A percentile compares a stretch with the other conserved stretches of the same genome.
Conservation (phyloP, 352 stramenopile species). For the Aphanomyces euteiches region DNA sequence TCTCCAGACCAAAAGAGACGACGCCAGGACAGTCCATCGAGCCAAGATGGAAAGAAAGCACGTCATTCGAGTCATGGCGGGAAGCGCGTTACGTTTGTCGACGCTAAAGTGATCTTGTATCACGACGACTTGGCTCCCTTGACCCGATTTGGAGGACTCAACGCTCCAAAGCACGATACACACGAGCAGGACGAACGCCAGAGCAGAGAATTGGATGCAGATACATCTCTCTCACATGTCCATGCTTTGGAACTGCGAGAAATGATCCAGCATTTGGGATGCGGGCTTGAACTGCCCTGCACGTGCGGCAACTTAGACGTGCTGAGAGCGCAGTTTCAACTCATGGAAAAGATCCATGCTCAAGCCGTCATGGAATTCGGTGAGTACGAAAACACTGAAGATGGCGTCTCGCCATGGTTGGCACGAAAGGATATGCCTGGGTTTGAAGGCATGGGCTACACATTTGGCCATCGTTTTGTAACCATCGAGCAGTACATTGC, state of each 20-base stretch:
- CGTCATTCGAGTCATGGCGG: not conserved
- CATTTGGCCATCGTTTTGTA: constrained; percentile 27
- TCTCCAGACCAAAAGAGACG: too few species aligned
- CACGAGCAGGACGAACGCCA: constrained; percentile 8
- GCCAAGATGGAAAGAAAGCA: not conserved
- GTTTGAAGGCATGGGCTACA: constrained; percentile 23
- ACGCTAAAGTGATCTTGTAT: constrained; percentile 12
- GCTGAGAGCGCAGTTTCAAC: constrained; percentile 4
- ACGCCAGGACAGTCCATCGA: not conserved
- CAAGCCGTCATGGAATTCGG: constrained; percentile 28
- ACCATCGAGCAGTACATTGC: constrained; percentile 27
- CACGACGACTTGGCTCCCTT: constrained; percentile 16
- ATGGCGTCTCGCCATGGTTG: not conserved
- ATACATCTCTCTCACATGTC: not conserved
- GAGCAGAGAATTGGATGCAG: not conserved
- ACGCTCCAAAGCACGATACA: not conserved
- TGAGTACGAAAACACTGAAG: not conserved
- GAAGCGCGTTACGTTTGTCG: constrained; percentile 17
- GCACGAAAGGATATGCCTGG: constrained; percentile 20
- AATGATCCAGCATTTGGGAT: constrained; percentile 15
- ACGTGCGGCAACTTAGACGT: constrained; percentile 4
- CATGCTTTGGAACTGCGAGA: constrained; percentile 19
- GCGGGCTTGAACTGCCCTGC: constrained; percentile 5
- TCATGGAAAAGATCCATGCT: constrained; percentile 15
- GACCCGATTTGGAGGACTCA: constrained; percentile 18